Evolutionary conservation across 257 asterid species (phyloP).

Genomic region (Plantago elongata): DNA sequence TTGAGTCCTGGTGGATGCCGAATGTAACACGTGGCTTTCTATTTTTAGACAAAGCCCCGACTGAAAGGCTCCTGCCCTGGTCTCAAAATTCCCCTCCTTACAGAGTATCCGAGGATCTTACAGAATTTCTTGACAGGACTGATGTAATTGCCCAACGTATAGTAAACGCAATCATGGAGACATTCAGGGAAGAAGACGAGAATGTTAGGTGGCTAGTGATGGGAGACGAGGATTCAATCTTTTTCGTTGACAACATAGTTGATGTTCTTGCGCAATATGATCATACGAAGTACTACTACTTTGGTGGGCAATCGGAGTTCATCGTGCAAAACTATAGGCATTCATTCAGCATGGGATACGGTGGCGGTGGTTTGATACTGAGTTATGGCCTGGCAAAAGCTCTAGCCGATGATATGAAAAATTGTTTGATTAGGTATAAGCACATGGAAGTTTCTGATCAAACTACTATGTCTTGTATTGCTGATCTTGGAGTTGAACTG

Average conservation of each 20-base stretch:
- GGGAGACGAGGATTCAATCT: slow-evolving; percentile 71
- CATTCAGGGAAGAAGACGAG: slow-evolving; percentile 31
- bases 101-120: slow-evolving; percentile 34
- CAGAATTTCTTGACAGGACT: slow-evolving; percentile 17
- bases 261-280: slow-evolving; percentile 41
- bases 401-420: slow-evolving; percentile 34
- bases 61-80: slow-evolving; percentile 47
- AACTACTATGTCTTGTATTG: slow-evolving; percentile 42
- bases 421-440: slow-evolving; percentile 42
- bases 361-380: slow-evolving; percentile 62
- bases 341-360: slow-evolving; percentile 56
- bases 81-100: slow-evolving; percentile 44
- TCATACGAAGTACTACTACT: slow-evolving; percentile 37
- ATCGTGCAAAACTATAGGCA: slow-evolving; percentile 36
- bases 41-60: slow-evolving; percentile 38
- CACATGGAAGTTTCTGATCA: slow-evolving; percentile 40
- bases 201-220: slow-evolving; percentile 50
- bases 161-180: slow-evolving; percentile 57
- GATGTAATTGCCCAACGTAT: slow-evolving; percentile 27
- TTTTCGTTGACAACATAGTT: slow-evolving; percentile 53
- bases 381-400: slow-evolving; percentile 57
- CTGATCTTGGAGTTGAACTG: slow-evolving; percentile 60
- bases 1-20: slow-evolving; percentile 73
- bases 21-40: slow-evolving; percentile 41
- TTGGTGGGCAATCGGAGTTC: slow-evolving; percentile 49